phyloP scores from a whole-genome alignment of 441 rosid genomes.

The Capsella rubella region DNA sequence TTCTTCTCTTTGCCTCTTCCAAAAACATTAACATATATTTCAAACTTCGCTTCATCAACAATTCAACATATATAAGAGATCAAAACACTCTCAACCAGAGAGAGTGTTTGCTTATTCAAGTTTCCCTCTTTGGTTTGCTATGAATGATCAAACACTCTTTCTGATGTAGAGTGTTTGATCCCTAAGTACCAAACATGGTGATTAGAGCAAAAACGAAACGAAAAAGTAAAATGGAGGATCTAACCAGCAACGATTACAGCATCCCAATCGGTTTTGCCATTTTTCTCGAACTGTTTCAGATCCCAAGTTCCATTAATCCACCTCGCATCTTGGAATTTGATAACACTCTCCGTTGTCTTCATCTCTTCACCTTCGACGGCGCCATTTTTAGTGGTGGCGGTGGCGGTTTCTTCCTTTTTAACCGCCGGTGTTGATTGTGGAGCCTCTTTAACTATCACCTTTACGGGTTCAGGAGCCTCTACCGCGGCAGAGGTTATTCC shows the following conservation, averaged over 20 bases:
- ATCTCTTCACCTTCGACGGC: not conserved
- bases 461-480: conserved; percentile 20
- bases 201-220: not conserved
- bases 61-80: too few species aligned
- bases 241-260: conserved; percentile 81
- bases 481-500: conserved; percentile 38
- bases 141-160: too few species aligned
- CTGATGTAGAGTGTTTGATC: too few species aligned
- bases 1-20: conserved; percentile 89
- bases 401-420: not conserved
- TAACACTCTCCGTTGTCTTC: conserved; percentile 34
- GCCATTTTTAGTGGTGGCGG: not conserved
- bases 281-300: conserved; percentile 71
- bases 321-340: conserved; percentile 61
- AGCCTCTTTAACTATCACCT: not conserved
- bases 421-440: not conserved
- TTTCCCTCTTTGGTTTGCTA: too few species aligned
- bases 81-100: too few species aligned
- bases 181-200: too few species aligned
- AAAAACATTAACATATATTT: conserved; percentile 21
- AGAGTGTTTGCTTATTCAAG: too few species aligned
- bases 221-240: not conserved
- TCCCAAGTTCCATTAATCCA: conserved; percentile 96
- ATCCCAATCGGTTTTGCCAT: conserved; percentile 84
- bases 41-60: conserved; percentile 2